phyloP scores from a whole-genome alignment of 2,329 filamentous ascomycete genomes.

The Alternaria incomplexa region DNA sequence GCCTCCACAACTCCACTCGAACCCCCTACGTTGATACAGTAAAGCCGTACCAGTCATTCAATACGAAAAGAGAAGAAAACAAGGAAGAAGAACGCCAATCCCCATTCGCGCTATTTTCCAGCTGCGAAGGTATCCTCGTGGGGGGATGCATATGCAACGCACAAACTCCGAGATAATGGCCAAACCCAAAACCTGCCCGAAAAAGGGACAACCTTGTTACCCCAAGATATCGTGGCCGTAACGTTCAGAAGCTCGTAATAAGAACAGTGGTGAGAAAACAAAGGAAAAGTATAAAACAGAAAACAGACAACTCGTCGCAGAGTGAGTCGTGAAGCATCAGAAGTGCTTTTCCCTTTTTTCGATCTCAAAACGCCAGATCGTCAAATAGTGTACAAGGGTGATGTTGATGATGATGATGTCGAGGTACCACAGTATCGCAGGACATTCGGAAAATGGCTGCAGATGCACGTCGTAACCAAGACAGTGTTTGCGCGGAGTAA shows the following conservation, averaged over 20 bases:
- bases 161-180: constrained; percentile 20
- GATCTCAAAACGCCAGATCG: constrained; percentile 21
- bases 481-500: background rate
- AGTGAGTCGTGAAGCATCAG: constrained; percentile 19
- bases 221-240: constrained; percentile 18
- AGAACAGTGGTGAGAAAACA: constrained; percentile 6
- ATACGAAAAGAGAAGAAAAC: constrained; percentile 13
- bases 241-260: constrained; percentile 15
- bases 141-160: constrained; percentile 38
- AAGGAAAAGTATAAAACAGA: constrained; percentile 17
- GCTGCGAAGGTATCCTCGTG: constrained; percentile 38
- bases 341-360: constrained; percentile 15
- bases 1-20: background rate
- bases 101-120: constrained; percentile 36
- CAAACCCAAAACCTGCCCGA: constrained; percentile 8
- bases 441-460: constrained; percentile 15
- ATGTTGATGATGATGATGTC: constrained; percentile 12
- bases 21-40: constrained; percentile 1
- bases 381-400: constrained; percentile 13
- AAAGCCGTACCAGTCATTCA: constrained; percentile 8
- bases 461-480: constrained; percentile 17
- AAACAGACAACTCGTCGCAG: constrained; percentile 3
- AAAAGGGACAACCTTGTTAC: background rate
- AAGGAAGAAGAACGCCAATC: constrained; percentile 31
- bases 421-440: constrained; percentile 11